Percentiles rank a stretch among this genome's conserved stretches.
Conservation (phyloP, 139 green algal species). For the Diplosphaera chodatii region DNA sequence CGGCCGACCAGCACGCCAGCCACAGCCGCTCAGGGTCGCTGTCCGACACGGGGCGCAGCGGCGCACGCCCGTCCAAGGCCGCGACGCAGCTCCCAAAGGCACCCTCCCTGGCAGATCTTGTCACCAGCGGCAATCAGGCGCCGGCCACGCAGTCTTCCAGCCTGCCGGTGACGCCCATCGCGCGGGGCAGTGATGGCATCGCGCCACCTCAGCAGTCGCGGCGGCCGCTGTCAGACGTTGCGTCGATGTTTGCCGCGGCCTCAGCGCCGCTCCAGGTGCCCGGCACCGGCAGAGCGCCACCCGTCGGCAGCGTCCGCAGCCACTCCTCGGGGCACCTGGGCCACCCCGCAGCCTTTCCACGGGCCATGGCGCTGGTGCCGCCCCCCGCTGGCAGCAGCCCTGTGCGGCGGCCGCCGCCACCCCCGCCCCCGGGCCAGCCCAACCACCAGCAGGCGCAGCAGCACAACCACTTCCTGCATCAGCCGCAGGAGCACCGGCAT, state of each 20-base stretch:
- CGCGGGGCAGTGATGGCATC: too few relatives aligned
- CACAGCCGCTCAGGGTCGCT: neutral
- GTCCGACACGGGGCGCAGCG: neutral
- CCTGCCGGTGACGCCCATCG: too few relatives aligned
- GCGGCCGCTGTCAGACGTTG: too few relatives aligned
- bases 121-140: too few relatives aligned
- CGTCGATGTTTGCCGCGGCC: too few relatives aligned
- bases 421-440: too few relatives aligned
- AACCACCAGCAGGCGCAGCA: neutral
- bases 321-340: neutral
- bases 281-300: too few relatives aligned
- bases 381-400: neutral
- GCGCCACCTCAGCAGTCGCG: too few relatives aligned
- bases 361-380: neutral
- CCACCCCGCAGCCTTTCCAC: neutral
- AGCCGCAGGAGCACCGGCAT: neutral
- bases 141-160: too few relatives aligned
- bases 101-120: neutral
- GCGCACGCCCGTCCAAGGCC: neutral
- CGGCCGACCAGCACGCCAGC: too few relatives aligned
- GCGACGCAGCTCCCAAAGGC: neutral
- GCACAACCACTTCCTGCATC: neutral
- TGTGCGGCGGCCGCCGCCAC: neutral
- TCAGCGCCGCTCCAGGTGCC: neutral
- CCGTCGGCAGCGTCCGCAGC: neutral